These are phyloP conservation scores for Maudiozyma turicensis DNA, from an alignment of 805 yeast species.

Conservation along the genomic window DNA sequence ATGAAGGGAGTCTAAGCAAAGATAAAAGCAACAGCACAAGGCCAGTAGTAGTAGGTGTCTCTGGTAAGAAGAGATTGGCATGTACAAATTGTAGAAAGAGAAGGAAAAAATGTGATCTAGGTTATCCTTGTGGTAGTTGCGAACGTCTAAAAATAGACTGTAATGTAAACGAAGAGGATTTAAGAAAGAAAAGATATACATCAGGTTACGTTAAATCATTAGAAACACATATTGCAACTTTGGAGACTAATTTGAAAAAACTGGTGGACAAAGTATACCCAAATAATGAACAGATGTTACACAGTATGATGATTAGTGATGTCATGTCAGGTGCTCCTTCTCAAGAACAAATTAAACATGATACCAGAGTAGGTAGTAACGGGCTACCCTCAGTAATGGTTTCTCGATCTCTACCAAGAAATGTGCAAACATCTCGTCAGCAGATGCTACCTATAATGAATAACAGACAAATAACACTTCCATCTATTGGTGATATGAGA, in stretches of 20 bases:
- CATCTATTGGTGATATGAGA: not conserved
- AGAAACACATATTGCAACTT: constrained; percentile 26
- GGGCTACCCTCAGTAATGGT: not conserved
- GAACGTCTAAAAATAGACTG: constrained; percentile 36
- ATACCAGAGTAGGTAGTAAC: not conserved
- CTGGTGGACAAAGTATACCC: constrained; percentile 18
- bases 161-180: constrained; percentile 37
- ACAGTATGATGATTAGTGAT: constrained; percentile 16
- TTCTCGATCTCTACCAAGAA: not conserved
- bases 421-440: not conserved
- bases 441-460: not conserved
- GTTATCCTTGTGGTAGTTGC: constrained; percentile 42
- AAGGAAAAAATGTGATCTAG: constrained; percentile 40
- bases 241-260: constrained; percentile 21
- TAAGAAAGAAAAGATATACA: constrained; percentile 42
- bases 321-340: constrained; percentile 6
- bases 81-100: constrained; percentile 29
- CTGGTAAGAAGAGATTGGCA: constrained; percentile 24
- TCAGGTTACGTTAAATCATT: constrained; percentile 40
- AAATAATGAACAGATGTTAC: constrained; percentile 11
- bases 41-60: constrained; percentile 2
- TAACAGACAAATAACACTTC: not conserved
- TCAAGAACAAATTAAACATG: not conserved
- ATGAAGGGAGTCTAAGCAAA: not conserved
- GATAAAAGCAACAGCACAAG: not conserved